phyloP scores from a whole-genome alignment of 2,329 filamentous ascomycete species.

The Emergomyces africanus region DNA sequence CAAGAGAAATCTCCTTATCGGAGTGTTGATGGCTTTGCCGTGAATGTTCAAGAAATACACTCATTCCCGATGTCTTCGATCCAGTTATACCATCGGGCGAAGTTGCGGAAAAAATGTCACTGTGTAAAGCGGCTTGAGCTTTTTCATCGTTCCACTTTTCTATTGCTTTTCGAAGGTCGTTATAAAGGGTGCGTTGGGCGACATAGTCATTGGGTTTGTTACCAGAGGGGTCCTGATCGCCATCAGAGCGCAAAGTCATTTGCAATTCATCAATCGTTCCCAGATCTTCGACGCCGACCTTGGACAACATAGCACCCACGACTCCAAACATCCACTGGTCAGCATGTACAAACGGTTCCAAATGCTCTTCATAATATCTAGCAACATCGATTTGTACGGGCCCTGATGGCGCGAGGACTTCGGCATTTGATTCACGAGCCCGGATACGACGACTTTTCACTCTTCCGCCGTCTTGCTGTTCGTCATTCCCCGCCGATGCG shows the following conservation, averaged over 20 bases:
- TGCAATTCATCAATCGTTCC: constrained; percentile 30
- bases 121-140: constrained; percentile 32
- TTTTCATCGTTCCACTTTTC: constrained; percentile 35
- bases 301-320: constrained; percentile 39
- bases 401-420: constrained; percentile 32
- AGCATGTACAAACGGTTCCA: constrained; percentile 40
- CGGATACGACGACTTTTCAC: constrained; percentile 49
- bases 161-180: constrained; percentile 33
- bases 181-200: constrained; percentile 18
- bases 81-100: constrained; percentile 37
- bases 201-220: constrained; percentile 5
- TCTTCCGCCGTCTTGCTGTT: constrained; percentile 43
- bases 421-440: constrained; percentile 44
- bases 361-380: constrained; percentile 43
- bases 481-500: constrained; percentile 46
- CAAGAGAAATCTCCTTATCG: constrained; percentile 26
- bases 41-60: constrained; percentile 45
- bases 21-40: constrained; percentile 32
- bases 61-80: constrained; percentile 35
- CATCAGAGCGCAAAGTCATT: constrained; percentile 14
- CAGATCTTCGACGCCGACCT: constrained; percentile 36
- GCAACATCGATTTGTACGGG: constrained; percentile 37
- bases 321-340: constrained; percentile 47
- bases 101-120: constrained; percentile 32
- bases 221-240: constrained; percentile 10